Conservation (phyloP, 23 red algal species). For the Chondrus crispus region DNA sequence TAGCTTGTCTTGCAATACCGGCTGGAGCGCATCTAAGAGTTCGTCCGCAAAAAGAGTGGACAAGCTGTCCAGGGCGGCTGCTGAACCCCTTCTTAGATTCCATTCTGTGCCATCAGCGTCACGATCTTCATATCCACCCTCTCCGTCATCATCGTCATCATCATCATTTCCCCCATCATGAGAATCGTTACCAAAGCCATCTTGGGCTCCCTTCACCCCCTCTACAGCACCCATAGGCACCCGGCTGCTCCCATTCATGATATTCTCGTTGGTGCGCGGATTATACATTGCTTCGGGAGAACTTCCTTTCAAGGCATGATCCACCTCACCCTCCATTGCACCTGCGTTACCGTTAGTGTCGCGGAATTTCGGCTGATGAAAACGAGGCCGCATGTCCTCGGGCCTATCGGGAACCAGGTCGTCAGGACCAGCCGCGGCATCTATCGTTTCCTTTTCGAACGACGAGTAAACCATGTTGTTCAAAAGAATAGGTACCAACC, state of each 20-base stretch:
- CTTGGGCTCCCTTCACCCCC: background rate
- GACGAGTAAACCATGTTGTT: constrained; percentile 80
- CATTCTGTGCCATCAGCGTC: constrained; percentile 65
- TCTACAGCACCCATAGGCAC: background rate
- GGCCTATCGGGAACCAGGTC: constrained; percentile 77
- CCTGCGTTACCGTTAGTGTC: background rate
- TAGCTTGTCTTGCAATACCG: constrained; percentile 48
- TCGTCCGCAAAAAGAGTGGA: constrained; percentile 69
- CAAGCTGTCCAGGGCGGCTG: constrained; percentile 62
- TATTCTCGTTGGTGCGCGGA: background rate
- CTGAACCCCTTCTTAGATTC: constrained; percentile 75
- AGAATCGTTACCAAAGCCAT: constrained; percentile 24
- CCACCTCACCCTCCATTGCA: background rate
- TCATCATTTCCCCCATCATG: constrained; percentile 35
- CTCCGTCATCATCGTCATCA: constrained; percentile 68
- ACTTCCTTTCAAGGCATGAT: background rate
- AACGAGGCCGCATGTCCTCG: constrained; percentile 74
- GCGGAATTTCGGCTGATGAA: constrained; percentile 64
- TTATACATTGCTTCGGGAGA: background rate
- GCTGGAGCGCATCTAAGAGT: constrained; percentile 57
- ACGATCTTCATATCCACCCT: constrained; percentile 28
- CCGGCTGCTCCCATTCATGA: background rate
- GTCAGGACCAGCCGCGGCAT: constrained; percentile 46
- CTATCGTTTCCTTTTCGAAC: constrained; percentile 45
- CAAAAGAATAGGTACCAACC: constrained; percentile 71